Evolutionary conservation across 257 asterid species (phyloP).

Genomic region (Nicotiana tabacum): DNA sequence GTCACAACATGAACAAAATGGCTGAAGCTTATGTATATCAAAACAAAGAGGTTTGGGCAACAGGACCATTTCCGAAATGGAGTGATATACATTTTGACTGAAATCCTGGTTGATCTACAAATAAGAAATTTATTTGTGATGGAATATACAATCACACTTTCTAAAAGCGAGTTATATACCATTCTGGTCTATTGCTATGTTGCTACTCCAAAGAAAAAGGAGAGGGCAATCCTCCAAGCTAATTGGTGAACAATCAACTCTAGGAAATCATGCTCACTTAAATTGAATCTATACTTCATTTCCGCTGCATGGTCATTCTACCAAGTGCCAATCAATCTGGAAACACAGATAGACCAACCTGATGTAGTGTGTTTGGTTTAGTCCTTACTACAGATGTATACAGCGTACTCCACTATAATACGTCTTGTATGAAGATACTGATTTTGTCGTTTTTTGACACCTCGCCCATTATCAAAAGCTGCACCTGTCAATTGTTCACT

Average conservation of each 20-base stretch:
- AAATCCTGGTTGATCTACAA: background rate
- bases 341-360: background rate
- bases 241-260: background rate
- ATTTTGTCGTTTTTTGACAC: background rate
- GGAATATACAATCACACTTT: background rate
- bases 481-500: background rate
- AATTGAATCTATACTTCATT: background rate
- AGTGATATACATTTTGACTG: background rate
- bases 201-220: background rate
- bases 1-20: background rate
- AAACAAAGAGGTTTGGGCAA: background rate
- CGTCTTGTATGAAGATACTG: background rate
- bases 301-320: background rate
- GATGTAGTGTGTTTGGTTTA: background rate
- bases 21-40: background rate
- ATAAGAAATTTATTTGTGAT: background rate
- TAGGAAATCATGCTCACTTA: background rate
- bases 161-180: background rate
- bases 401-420: background rate
- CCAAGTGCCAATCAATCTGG: background rate
- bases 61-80: background rate
- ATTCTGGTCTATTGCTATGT: background rate
- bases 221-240: background rate
- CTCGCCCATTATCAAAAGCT: background rate
- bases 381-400: background rate